Evolutionary conservation across 2,329 filamentous ascomycete genomes (phyloP).

Genomic region (Zasmidium cellare): DNA sequence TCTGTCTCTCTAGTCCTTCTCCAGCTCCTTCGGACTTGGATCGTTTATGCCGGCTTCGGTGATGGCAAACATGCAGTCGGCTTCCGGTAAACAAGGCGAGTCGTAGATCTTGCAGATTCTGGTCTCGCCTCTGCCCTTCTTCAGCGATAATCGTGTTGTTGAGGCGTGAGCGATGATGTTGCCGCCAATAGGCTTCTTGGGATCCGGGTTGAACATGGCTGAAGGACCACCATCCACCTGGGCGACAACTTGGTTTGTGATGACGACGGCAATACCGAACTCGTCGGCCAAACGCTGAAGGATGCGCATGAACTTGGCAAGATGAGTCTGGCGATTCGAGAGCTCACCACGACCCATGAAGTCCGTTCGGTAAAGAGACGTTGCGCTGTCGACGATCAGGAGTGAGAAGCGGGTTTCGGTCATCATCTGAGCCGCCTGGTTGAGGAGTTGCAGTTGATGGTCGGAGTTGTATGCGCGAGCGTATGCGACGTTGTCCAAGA

Average conservation of each 20-base stretch:
- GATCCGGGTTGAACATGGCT: constrained; percentile 98
- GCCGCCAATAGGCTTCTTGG: constrained; percentile 97
- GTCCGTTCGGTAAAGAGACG: constrained; percentile 91
- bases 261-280: constrained; percentile 97
- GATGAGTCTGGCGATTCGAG: constrained; percentile 85
- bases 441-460: constrained; percentile 91
- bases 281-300: constrained; percentile 73
- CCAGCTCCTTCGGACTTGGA: constrained; percentile 90
- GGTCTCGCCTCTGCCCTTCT: constrained; percentile 93
- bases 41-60: constrained; percentile 96
- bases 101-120: constrained; percentile 99
- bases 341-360: constrained; percentile 96
- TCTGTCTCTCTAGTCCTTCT: constrained; percentile 63
- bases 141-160: constrained; percentile 89
- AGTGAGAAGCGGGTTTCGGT: constrained; percentile 97
- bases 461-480: constrained; percentile 98
- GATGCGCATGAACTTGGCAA: constrained; percentile 85
- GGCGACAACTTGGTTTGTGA: constrained; percentile 97
- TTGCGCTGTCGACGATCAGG: constrained; percentile 93
- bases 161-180: constrained; percentile 99
- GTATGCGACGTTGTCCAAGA: constrained; percentile 97
- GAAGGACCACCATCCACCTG: constrained; percentile 96
- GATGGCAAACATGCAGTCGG: constrained; percentile 95
- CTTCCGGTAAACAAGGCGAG: constrained; percentile 93
- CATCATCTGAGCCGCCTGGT: constrained; percentile 98